Percentiles rank a stretch among this genome's conserved stretches.
Evolutionary conservation across 2,329 filamentous ascomycete genomes (phyloP).

Genomic region (Aspergillus novoparasiticus): DNA sequence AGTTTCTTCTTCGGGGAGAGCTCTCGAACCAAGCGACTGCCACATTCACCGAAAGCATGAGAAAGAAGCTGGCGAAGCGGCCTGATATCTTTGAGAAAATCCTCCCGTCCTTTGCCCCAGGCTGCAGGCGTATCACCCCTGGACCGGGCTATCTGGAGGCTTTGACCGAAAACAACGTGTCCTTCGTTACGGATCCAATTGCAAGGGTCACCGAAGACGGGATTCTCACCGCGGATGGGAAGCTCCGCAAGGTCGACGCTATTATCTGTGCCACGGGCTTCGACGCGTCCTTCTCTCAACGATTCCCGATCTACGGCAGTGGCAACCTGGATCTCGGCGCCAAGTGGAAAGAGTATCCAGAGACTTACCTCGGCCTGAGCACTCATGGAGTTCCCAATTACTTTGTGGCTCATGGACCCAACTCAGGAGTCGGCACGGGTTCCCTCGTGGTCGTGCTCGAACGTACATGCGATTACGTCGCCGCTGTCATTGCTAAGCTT

Average conservation of each 20-base stretch:
- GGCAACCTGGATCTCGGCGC: constrained; percentile 25
- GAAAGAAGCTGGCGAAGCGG: neutral
- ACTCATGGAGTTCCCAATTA: constrained; percentile 33
- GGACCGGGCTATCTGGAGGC: constrained; percentile 11
- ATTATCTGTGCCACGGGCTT: no score
- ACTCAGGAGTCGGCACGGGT: constrained; percentile 25
- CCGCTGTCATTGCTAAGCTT: no score
- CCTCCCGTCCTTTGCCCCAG: constrained; percentile 13
- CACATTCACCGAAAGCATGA: constrained; percentile 13
- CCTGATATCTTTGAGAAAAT: constrained; percentile 8
- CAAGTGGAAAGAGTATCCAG: constrained; percentile 28
- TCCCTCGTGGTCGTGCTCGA: no score
- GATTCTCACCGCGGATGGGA: neutral
- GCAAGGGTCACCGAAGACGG: neutral
- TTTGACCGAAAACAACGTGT: neutral
- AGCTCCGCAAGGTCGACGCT: neutral
- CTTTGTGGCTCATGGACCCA: constrained; percentile 36
- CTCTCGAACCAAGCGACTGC: neutral
- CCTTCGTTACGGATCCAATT: neutral
- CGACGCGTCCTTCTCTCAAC: constrained; percentile 20
- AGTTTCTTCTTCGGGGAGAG: neutral
- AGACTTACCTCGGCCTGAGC: constrained; percentile 30
- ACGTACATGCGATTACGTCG: no score
- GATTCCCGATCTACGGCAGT: constrained; percentile 36
- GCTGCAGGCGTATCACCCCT: constrained; percentile 7